Evolutionary conservation across 2,329 filamentous ascomycete genomes (phyloP), one percentile per base, ranked within the genome.

Genomic region (Alternaria gaisen): DNA sequence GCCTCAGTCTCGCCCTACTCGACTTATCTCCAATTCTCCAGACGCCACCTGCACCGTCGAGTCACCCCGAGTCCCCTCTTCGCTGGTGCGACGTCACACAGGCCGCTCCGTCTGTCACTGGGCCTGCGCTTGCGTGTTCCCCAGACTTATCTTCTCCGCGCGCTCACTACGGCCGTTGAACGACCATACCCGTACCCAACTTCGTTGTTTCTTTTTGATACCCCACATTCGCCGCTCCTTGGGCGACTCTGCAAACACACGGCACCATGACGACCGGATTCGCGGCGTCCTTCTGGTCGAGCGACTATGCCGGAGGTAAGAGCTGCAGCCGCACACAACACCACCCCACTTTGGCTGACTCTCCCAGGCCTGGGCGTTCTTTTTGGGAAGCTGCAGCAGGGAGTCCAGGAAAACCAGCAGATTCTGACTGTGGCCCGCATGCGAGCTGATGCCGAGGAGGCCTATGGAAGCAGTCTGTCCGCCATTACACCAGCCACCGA

Each of bases 251-350:
- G 26, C 60, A 53, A 59, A 44, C 30, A 36, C 36, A 58, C 64
- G 65, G 64, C 66, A 67, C 55, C 50, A 77, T 77, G 75, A 66
- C 74, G 53, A 68, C 75, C 32, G 77, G 92, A 73, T 98, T 99
- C 82, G 90, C 93, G 71, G 93, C 94, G 82, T 97, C 94, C 52
- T 98, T 99, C 83, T 99, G 95, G 95, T 97, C 95, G 64, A 88
- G 88, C 78, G 95, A 99, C 86, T 98, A 98, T 85, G 94, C 94
- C 78, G 93, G 92, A 84, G 94, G 91, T 93, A 83, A 79, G 87
- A 56, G 91, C 83, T 79, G 86, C 53, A 50, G 50, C 40, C 64
- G 28, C 53, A 53, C 44, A 22, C 38, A 48, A 41, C 48, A 24
- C 41, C 53, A 32, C 54, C 47, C 46, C 63, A 40, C 61, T 40